Evolutionary conservation across 768 basidiomycete genomes (phyloP).

Genomic region (Pluteus cervinus): DNA sequence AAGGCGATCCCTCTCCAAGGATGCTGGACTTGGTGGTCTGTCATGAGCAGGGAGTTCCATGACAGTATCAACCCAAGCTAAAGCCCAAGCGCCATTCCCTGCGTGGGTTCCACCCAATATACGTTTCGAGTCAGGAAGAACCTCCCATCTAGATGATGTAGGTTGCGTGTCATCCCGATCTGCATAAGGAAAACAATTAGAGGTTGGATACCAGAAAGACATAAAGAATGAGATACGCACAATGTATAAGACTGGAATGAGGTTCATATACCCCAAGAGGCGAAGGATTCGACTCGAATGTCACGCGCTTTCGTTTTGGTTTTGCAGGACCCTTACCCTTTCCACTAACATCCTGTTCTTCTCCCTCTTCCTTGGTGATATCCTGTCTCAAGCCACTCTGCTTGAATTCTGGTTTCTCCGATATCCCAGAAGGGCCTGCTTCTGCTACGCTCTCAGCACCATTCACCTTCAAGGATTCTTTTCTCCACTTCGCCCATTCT

Average conservation of each 20-base stretch:
- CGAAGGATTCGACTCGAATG: slow-evolving; percentile 20
- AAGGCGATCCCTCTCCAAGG: not conserved
- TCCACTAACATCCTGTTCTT: slow-evolving; percentile 21
- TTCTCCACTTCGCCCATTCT: slow-evolving; percentile 57
- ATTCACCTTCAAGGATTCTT: slow-evolving; percentile 44
- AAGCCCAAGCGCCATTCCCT: slow-evolving; percentile 75
- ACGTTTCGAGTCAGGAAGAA: slow-evolving; percentile 37
- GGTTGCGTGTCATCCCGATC: slow-evolving; percentile 80
- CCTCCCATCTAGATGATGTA: slow-evolving; percentile 55
- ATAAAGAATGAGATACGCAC: slow-evolving; percentile 35
- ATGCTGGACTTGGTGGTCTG: slow-evolving; percentile 1
- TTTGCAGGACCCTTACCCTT: slow-evolving; percentile 20
- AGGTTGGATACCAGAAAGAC: slow-evolving; percentile 1
- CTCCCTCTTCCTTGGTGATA: slow-evolving; percentile 24
- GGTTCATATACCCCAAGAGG: slow-evolving; percentile 79
- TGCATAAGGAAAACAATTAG: slow-evolving; percentile 20
- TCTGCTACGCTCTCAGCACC: slow-evolving; percentile 39
- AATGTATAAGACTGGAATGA: slow-evolving; percentile 69
- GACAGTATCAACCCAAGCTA: slow-evolving; percentile 70
- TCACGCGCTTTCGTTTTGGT: slow-evolving; percentile 29
- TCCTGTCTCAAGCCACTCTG: slow-evolving; percentile 10
- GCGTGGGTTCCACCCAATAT: slow-evolving; percentile 68
- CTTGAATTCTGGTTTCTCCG: not conserved
- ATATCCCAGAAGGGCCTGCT: no score
- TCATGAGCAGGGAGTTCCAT: slow-evolving; percentile 28